Evolutionary conservation across 495 filamentous ascomycete genomes (phyloP), one percentile per base, ranked within the genome.

Genomic region (Talaromyces stipitatus): DNA sequence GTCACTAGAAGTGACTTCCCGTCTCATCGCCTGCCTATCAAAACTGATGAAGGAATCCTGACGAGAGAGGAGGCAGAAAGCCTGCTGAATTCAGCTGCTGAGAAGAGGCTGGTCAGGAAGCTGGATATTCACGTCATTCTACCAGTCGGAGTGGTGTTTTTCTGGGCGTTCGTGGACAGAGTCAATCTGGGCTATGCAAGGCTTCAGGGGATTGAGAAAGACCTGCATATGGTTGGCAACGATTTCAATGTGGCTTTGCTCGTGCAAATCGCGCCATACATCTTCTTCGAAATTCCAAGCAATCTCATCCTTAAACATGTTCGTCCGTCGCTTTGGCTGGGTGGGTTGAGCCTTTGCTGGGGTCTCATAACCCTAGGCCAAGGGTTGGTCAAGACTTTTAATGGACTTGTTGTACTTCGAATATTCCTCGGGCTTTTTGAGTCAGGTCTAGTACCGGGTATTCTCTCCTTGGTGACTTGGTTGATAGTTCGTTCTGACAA

Each of bases 291-390:
- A 62, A 76, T 88, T 46, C 85, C 84, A 10, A 76, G 74, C 59
- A 88, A 88, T 64, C 69, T 89, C 6, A 71, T 88, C 56, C 70
- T 89, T 67, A 86, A 83, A 69, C 82, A 78, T 52, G 65, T 89
- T 9, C 74, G 78, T 0, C 88, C 88, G 7, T 82, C 77, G 1
- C 74, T 71, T 54, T 85, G 78, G 71, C 64, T 86, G 38, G 71
- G 78, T 20, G 62, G 59, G 24, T 76, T 82, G 46, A 83, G 84
- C 74, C 58, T 80, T 22, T 58, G 67, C 12, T 87, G 83, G 83
- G 81, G 77, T 69, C 67, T 82, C 30, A 65, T 81, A 5, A 82
- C 77, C 26, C 78, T 83, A 4, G 76, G 77, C n/a, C 75, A 81
- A 64, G 84, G 84, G n/a, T 64, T 83, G 6, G 80, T 83, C 7